phyloP scores from a whole-genome alignment of 345 rosid species.

The Acer negundo region DNA sequence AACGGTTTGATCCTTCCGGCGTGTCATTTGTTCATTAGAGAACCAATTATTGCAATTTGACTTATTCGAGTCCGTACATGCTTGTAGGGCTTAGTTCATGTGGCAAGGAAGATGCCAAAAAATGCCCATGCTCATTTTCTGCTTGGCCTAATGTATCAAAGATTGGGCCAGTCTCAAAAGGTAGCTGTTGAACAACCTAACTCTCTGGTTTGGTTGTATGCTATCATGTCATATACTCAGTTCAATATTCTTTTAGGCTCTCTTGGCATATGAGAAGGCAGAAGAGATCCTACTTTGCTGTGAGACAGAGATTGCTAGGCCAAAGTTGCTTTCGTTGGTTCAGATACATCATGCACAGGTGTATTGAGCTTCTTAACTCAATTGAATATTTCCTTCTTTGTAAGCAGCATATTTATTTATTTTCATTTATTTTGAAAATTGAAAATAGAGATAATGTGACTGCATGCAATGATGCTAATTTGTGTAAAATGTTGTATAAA shows the following conservation, averaged over 20 bases:
- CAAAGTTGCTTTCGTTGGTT: conserved; percentile 85
- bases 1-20: neutral
- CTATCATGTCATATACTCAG: conserved; percentile 14
- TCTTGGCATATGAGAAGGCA: conserved; percentile 86
- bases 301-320: conserved; percentile 86
- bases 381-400: neutral
- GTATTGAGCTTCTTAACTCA: conserved; percentile 21
- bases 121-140: conserved; percentile 97
- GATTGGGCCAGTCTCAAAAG: conserved; percentile 91
- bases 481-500: conserved; percentile 14
- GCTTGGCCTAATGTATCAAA: conserved; percentile 92
- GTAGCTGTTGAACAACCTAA: conserved; percentile 39
- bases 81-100: conserved; percentile 86
- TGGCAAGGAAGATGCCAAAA: conserved; percentile 94
- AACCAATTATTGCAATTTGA: neutral
- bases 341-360: conserved; percentile 99
- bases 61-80: conserved; percentile 2
- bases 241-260: conserved; percentile 55
- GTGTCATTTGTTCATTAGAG: neutral
- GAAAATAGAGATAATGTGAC: neutral
- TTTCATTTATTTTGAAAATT: neutral
- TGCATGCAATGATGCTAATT: conserved; percentile 13
- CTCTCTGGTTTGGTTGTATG: conserved; percentile 7
- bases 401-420: neutral
- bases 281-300: conserved; percentile 77